These are phyloP conservation scores for Globisporangium emineosum DNA, from an alignment of 352 stramenopile species.

Conservation along the genomic window DNA sequence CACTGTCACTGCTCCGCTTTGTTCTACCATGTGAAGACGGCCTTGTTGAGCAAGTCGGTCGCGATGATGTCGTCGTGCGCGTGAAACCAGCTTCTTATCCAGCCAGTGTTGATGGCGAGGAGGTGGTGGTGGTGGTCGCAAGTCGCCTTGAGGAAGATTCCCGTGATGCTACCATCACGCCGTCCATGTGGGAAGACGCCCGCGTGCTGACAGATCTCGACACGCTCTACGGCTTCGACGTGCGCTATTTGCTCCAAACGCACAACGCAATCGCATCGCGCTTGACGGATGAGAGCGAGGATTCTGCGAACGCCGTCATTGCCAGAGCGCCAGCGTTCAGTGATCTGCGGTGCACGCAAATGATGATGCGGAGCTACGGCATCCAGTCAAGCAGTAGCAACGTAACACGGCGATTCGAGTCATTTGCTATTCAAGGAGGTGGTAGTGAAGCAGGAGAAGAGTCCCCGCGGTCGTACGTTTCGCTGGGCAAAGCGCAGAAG, in stretches of 20 bases:
- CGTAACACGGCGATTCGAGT: conserved; percentile 9
- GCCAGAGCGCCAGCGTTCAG: conserved; percentile 21
- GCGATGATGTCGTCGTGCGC: conserved; percentile 15
- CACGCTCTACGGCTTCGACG: conserved; percentile 24
- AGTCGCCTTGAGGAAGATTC: neutral
- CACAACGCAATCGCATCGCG: neutral
- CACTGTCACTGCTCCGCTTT: conserved; percentile 11
- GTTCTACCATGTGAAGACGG: conserved; percentile 20
- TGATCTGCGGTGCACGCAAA: conserved; percentile 21
- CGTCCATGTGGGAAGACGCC: neutral
- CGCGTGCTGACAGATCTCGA: conserved; percentile 6
- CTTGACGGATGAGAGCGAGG: conserved; percentile 4
- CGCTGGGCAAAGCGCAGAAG: conserved; percentile 34
- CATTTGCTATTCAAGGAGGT: conserved; percentile 11
- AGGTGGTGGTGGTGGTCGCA: neutral
- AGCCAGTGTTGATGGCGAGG: neutral
- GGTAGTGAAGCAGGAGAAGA: neutral
- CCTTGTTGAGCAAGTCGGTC: conserved; percentile 11
- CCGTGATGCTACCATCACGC: neutral
- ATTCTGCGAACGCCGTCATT: conserved; percentile 21
- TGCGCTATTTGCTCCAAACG: conserved; percentile 9
- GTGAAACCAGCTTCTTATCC: neutral
- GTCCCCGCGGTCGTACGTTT: conserved; percentile 28
- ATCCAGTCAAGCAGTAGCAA: neutral
- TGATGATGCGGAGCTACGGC: conserved; percentile 21